Evolutionary conservation across 1,284 basidiomycete species (phyloP).

Genomic region (Moniliella sp.): DNA sequence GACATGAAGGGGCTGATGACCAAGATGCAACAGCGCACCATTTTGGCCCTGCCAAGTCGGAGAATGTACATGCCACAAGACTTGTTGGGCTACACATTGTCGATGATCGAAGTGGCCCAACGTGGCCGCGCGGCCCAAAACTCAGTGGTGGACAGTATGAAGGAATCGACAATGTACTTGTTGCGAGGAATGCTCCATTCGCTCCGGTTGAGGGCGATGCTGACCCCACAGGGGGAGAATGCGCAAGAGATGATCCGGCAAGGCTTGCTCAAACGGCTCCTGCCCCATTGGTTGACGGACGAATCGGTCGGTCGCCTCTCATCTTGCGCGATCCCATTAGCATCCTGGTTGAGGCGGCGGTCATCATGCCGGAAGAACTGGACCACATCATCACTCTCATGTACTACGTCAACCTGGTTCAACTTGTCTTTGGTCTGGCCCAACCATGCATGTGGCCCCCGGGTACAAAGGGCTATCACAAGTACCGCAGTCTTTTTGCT

Average conservation of each 20-base stretch:
- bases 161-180: too few relatives aligned
- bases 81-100: slow-evolving; percentile 28
- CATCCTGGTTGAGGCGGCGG: slow-evolving; percentile 26
- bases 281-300: slow-evolving; percentile 30
- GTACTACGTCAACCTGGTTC: slow-evolving; percentile 29
- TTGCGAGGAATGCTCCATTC: too few relatives aligned
- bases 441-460: slow-evolving; percentile 27
- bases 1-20: slow-evolving; percentile 9
- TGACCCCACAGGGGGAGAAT: too few relatives aligned
- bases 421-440: slow-evolving; percentile 28
- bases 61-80: slow-evolving; percentile 29
- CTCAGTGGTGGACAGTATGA: too few relatives aligned
- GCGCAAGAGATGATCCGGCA: slow-evolving; percentile 15
- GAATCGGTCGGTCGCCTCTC: slow-evolving; percentile 23
- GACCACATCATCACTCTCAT: slow-evolving; percentile 26
- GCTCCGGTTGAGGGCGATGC: too few relatives aligned
- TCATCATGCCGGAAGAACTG: slow-evolving; percentile 17
- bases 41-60: slow-evolving; percentile 15
- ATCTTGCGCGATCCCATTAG: slow-evolving; percentile 25
- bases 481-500: too few relatives aligned
- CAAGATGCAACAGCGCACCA: slow-evolving; percentile 15
- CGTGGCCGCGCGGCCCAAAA: too few relatives aligned
- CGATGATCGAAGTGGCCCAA: slow-evolving; percentile 22
- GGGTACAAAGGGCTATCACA: too few relatives aligned
- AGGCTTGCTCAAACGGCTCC: slow-evolving; percentile 24